phyloP scores from a whole-genome alignment of 2,329 filamentous ascomycete species.

The Colletotrichum euphorbiae region DNA sequence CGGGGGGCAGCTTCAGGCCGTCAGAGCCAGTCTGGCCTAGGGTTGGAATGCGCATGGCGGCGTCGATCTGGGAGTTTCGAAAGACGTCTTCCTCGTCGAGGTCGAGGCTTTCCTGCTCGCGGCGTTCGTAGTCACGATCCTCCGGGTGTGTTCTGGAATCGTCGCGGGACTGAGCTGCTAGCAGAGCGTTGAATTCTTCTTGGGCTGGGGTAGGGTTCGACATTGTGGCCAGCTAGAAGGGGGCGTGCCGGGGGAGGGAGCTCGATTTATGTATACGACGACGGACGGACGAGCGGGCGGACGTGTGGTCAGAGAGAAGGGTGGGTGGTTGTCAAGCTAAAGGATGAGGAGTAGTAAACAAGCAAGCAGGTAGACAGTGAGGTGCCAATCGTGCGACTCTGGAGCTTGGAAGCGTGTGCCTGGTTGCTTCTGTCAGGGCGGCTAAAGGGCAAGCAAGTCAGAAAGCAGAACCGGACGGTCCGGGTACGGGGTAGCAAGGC shows the following conservation, averaged over 20 bases:
- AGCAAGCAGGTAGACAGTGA: conserved; percentile 22
- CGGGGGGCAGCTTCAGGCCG: conserved; percentile 71
- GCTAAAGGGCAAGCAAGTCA: conserved; percentile 21
- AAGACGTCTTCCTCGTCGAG: conserved; percentile 66
- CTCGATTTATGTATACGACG: conserved; percentile 52
- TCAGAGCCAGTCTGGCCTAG: conserved; percentile 57
- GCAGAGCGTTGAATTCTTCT: conserved; percentile 74
- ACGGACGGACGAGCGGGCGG: conserved; percentile 29
- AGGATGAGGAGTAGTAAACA: conserved; percentile 30
- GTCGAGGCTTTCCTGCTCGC: conserved; percentile 55
- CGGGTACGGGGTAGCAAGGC: background rate
- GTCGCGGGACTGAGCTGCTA: conserved; percentile 66
- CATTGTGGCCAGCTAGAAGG: conserved; percentile 55
- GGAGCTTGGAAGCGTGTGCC: conserved; percentile 37
- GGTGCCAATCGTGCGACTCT: conserved; percentile 31
- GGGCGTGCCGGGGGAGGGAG: conserved; percentile 41
- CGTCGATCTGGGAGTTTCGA: conserved; percentile 68
- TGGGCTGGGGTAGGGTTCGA: conserved; percentile 68
- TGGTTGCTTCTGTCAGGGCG: conserved; percentile 38
- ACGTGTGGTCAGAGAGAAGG: conserved; percentile 27
- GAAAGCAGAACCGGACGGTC: conserved; percentile 16
- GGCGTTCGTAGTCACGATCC: conserved; percentile 61
- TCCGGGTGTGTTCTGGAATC: conserved; percentile 66
- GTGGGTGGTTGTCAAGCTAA: conserved; percentile 11
- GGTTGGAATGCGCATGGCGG: conserved; percentile 73